These are phyloP conservation scores for Luvunga scandens DNA, from an alignment of 345 rosid species.

Conservation along the genomic window DNA sequence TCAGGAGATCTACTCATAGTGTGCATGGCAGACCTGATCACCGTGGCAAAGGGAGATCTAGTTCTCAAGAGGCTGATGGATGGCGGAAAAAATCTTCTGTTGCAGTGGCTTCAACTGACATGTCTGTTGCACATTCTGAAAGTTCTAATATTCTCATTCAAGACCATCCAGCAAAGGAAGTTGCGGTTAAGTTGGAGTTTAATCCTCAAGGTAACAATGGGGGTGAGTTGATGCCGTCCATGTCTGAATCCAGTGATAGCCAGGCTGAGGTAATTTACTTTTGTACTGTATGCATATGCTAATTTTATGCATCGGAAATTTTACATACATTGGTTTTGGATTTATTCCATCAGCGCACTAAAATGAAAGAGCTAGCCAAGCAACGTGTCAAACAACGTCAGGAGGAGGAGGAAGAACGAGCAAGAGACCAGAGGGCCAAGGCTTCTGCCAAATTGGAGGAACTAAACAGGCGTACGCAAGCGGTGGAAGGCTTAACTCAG, in stretches of 20 bases:
- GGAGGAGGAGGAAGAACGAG: conserved; percentile 89
- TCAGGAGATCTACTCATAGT: conserved; percentile 70
- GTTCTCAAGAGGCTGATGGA: conserved; percentile 52
- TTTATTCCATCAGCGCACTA: conserved; percentile 57
- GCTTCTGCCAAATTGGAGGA: conserved; percentile 81
- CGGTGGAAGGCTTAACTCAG: conserved; percentile 40
- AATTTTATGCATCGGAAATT: conserved; percentile 14
- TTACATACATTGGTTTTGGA: conserved; percentile 14
- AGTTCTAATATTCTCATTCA: conserved; percentile 31
- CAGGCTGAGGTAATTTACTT: conserved; percentile 44
- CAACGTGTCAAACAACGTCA: conserved; percentile 67
- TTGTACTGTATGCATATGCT: conserved; percentile 11
- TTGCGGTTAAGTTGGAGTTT: conserved; percentile 34
- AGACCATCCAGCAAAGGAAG: conserved; percentile 28
- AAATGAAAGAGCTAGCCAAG: conserved; percentile 69
- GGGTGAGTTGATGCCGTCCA: conserved; percentile 35
- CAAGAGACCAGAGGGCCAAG: conserved; percentile 85
- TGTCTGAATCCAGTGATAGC: conserved; percentile 46
- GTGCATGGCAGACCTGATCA: conserved; percentile 52
- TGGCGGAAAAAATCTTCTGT: conserved; percentile 45
- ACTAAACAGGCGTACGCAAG: conserved; percentile 68
- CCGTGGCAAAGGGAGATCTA: conserved; percentile 54
- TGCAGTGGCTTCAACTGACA: conserved; percentile 31
- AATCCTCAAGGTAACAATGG: conserved; percentile 37
- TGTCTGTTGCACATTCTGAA: conserved; percentile 36